These are phyloP conservation scores for Hyaloscypha hepaticicola DNA, from an alignment of 495 filamentous ascomycete species.

Conservation along the genomic window DNA sequence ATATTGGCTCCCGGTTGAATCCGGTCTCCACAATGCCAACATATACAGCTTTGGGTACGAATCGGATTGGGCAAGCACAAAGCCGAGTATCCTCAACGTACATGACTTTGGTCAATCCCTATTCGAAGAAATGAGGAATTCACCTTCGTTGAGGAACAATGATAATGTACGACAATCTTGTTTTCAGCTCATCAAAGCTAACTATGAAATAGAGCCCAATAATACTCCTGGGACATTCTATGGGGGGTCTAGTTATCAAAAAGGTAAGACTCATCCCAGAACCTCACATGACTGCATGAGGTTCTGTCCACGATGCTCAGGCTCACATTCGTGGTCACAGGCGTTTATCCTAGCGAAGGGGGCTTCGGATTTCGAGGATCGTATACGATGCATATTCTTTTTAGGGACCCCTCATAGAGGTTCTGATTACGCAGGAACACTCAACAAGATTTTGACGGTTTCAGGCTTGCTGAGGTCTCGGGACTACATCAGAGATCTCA, in stretches of 20 bases:
- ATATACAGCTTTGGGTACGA: slow-evolving; percentile 29
- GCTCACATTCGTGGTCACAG: too few species aligned
- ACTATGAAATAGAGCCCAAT: slow-evolving; percentile 40
- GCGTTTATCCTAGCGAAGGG: too few species aligned
- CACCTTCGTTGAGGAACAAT: slow-evolving; percentile 10
- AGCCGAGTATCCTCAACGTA: slow-evolving; percentile 39
- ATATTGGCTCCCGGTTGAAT: slow-evolving; percentile 25
- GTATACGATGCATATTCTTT: slow-evolving; percentile 48
- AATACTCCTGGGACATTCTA: slow-evolving; percentile 50
- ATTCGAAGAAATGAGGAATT: slow-evolving; percentile 30
- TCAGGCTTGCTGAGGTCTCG: slow-evolving; percentile 31
- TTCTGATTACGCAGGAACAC: slow-evolving; percentile 41
- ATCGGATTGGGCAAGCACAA: slow-evolving; percentile 23
- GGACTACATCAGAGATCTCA: slow-evolving; percentile 45
- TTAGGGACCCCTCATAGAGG: slow-evolving; percentile 54
- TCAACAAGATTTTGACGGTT: slow-evolving; percentile 39
- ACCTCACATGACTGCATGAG: too few species aligned
- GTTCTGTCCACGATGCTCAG: too few species aligned
- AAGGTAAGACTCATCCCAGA: slow-evolving; percentile 36
- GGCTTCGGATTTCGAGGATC: slow-evolving; percentile 29
- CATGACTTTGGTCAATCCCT: slow-evolving; percentile 44
- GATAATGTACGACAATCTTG: slow-evolving; percentile 26
- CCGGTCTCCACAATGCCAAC: slow-evolving; percentile 13
- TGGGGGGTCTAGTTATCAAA: slow-evolving; percentile 56
- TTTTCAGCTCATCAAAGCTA: slow-evolving; percentile 24